Evolutionary conservation across 331 rosid species (phyloP).

Genomic region (Malus hybrid): DNA sequence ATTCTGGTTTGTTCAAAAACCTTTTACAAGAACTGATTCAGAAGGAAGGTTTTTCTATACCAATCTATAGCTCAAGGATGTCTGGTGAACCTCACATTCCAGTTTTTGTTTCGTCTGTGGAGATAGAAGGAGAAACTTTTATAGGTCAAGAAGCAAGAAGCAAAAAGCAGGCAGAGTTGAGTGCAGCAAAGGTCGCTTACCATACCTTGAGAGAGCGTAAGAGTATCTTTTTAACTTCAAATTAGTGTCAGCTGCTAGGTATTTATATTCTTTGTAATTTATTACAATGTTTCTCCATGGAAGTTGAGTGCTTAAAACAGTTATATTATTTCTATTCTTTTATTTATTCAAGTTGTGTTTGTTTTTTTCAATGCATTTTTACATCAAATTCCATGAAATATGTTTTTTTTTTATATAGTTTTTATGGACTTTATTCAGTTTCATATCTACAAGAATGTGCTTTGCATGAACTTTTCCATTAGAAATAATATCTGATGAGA

Average conservation of each 20-base stretch:
- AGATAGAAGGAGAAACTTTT: slow-evolving; percentile 43
- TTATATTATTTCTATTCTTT: background rate
- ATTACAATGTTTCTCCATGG: background rate
- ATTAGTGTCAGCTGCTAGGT: background rate
- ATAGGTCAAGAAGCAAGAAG: slow-evolving; percentile 13
- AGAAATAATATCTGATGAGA: background rate
- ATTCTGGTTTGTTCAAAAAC: slow-evolving; percentile 46
- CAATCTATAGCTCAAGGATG: slow-evolving; percentile 34
- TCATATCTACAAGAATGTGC: background rate
- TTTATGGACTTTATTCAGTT: background rate
- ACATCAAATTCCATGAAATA: background rate
- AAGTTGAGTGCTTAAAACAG: background rate
- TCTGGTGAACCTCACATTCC: slow-evolving; percentile 53
- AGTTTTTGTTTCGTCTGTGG: slow-evolving; percentile 56
- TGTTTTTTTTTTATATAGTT: background rate
- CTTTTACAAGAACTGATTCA: slow-evolving; percentile 74
- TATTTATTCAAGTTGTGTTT: background rate
- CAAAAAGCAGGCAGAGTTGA: slow-evolving; percentile 76
- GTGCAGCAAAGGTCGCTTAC: slow-evolving; percentile 77
- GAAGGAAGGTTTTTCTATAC: slow-evolving; percentile 38
- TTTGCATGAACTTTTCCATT: background rate
- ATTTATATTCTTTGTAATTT: background rate
- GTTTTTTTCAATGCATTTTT: background rate
- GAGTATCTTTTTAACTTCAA: slow-evolving; percentile 15
- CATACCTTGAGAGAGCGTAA: slow-evolving; percentile 38